Evolutionary conservation across 73 alveolate genomes (phyloP).

Genomic region (Tetrahymena elliotti): DNA sequence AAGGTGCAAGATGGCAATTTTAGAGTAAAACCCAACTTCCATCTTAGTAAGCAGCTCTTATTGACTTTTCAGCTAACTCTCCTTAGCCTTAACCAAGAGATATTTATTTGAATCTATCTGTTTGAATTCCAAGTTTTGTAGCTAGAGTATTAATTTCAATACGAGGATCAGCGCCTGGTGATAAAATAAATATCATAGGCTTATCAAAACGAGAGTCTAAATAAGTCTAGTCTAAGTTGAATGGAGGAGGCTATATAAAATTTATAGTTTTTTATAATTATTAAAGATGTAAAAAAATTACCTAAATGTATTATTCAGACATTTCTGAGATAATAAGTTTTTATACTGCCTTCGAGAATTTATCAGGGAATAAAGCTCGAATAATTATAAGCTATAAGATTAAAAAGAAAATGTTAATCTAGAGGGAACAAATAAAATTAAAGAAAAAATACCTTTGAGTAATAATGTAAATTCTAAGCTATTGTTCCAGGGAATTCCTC

Average conservation of each 20-base stretch:
- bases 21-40: slow-evolving; percentile 94
- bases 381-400: slow-evolving; percentile 44
- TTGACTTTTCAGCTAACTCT: slow-evolving; percentile 85
- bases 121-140: slow-evolving; percentile 56
- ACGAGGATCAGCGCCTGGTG: slow-evolving; percentile 99
- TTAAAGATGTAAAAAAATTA: not conserved
- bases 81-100: slow-evolving; percentile 96
- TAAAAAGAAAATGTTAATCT: not conserved
- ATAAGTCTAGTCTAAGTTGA: slow-evolving; percentile 83
- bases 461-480: slow-evolving; percentile 55
- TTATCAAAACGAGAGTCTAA: slow-evolving; percentile 83
- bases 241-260: slow-evolving; percentile 78
- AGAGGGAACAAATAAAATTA: not conserved
- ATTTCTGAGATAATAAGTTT: slow-evolving; percentile 79
- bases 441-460: slow-evolving; percentile 42
- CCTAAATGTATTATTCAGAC: slow-evolving; percentile 71
- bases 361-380: slow-evolving; percentile 93
- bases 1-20: slow-evolving; percentile 96
- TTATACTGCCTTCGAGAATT: slow-evolving; percentile 82
- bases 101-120: slow-evolving; percentile 68
- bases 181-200: slow-evolving; percentile 89
- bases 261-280: not conserved
- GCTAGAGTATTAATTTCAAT: slow-evolving; percentile 81
- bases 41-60: slow-evolving; percentile 81
- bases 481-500: slow-evolving; percentile 87